phyloP scores from a whole-genome alignment of 768 basidiomycete species.

The Trametes sanguinea region DNA sequence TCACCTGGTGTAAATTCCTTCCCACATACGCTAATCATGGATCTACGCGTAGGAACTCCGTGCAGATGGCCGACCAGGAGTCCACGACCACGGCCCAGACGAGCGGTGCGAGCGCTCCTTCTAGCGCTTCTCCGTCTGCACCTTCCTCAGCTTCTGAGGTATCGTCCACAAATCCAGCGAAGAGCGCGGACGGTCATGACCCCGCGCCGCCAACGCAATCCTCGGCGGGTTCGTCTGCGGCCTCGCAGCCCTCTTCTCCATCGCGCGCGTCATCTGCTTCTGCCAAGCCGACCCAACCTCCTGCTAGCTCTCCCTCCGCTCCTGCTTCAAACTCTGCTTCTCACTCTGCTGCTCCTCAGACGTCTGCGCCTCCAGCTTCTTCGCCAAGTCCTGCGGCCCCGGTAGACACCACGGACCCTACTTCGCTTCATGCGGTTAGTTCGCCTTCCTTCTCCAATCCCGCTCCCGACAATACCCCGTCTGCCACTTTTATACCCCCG shows the following conservation, averaged over 20 bases:
- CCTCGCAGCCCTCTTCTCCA: neutral
- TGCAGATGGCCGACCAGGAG: neutral
- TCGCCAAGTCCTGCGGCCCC: neutral
- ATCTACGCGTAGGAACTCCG: neutral
- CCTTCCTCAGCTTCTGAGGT: constrained; percentile 6
- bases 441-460: constrained; percentile 13
- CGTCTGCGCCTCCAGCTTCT: neutral
- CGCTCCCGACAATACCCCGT: constrained; percentile 12
- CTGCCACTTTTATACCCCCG: constrained; percentile 10
- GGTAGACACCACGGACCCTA: neutral
- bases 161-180: constrained; percentile 12
- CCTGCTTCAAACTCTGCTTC: neutral
- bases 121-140: neutral
- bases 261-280: no score
- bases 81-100: neutral
- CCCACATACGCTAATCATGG: neutral
- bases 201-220: constrained; percentile 8
- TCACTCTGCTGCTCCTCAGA: neutral
- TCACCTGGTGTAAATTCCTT: no score
- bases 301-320: neutral
- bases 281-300: neutral
- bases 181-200: neutral
- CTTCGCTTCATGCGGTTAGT: constrained; percentile 20
- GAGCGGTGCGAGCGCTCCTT: neutral
- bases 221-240: constrained; percentile 2